These are phyloP conservation scores for Wickerhamiella pararugosa DNA, from an alignment of 1,139 yeast species.

Conservation along the genomic window DNA sequence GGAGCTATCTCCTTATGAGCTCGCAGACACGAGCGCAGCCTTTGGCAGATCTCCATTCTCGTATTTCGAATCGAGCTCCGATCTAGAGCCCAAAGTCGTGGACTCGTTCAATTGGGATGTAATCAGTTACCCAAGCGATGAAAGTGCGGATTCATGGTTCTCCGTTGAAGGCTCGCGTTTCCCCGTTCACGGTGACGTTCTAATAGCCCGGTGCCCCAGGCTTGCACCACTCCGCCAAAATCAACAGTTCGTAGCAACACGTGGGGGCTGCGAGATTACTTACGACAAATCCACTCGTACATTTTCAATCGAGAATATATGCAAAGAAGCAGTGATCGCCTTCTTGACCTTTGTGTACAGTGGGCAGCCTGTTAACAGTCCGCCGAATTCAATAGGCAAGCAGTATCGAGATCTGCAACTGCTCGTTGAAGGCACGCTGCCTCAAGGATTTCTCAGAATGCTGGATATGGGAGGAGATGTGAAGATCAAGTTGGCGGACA, in stretches of 20 bases:
- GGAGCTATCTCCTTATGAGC: not conserved
- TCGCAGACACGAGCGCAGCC: not conserved
- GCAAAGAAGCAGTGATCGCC: constrained; percentile 6
- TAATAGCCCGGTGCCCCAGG: constrained; percentile 14
- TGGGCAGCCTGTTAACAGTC: constrained; percentile 2
- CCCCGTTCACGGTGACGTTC: constrained; percentile 9
- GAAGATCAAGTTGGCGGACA: constrained; percentile 3
- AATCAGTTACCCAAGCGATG: not conserved
- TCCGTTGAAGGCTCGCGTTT: not conserved
- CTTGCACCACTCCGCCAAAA: constrained; percentile 3
- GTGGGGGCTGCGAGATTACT: constrained; percentile 10
- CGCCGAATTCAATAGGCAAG: constrained; percentile 7
- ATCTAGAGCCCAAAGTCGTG: not conserved
- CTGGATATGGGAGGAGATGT: constrained; percentile 10
- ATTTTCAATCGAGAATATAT: constrained; percentile 4
- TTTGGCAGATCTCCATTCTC: not conserved
- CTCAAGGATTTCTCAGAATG: constrained; percentile 12
- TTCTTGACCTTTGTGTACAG: constrained; percentile 10
- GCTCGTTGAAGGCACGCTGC: constrained; percentile 9
- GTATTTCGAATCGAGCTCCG: not conserved
- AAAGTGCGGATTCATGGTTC: not conserved
- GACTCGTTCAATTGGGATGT: not conserved
- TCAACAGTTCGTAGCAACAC: constrained; percentile 6
- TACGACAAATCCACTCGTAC: not conserved
- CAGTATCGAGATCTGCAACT: constrained; percentile 12